A percentile compares a stretch with the other conserved stretches of the same genome.
Evolutionary conservation across 2,329 filamentous ascomycete species (phyloP).

Genomic region (Aspergillus ibericus): DNA sequence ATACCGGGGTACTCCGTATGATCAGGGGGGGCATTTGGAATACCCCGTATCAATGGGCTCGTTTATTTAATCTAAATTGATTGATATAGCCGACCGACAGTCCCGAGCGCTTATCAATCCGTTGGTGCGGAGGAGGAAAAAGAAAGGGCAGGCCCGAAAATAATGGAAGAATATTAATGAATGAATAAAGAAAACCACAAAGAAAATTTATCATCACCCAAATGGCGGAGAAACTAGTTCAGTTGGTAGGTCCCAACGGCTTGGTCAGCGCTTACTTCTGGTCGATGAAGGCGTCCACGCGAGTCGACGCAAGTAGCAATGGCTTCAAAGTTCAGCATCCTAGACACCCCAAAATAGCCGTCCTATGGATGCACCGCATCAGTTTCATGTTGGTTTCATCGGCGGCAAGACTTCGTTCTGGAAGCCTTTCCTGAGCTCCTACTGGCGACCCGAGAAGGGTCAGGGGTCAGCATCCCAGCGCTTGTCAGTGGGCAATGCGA

Average conservation of each 20-base stretch:
- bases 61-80: background rate
- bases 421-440: constrained; percentile 9
- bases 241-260: background rate
- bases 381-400: constrained; percentile 15
- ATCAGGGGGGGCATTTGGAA: background rate
- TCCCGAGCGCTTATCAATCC: background rate
- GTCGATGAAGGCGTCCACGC: background rate
- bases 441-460: constrained; percentile 4
- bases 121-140: background rate
- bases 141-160: background rate
- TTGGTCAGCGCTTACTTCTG: background rate
- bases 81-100: background rate
- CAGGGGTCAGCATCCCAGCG: constrained; percentile 7
- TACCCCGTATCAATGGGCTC: background rate
- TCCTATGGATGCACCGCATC: background rate
- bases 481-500: background rate
- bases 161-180: background rate
- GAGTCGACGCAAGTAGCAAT: background rate
- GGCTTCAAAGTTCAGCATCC: background rate
- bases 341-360: constrained; percentile 5
- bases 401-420: constrained; percentile 7
- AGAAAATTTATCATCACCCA: background rate
- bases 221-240: background rate
- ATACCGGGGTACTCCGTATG: background rate
- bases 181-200: background rate